Conservation (phyloP, 1,284 basidiomycete species). For the Tetrapyrgos nigripes region DNA sequence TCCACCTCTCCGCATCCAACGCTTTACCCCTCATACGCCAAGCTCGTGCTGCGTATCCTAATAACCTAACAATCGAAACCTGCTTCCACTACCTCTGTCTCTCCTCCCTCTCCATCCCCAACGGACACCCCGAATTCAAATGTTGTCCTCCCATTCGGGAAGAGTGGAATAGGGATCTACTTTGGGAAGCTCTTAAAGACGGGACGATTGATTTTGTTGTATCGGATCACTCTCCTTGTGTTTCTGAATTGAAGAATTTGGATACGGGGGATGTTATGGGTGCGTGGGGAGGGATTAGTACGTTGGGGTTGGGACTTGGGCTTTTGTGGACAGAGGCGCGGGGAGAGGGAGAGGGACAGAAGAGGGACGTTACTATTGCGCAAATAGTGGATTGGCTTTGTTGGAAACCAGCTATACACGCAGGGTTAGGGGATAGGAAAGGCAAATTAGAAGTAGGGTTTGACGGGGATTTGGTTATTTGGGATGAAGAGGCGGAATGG, state of each 20-base stretch:
- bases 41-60: conserved; percentile 61
- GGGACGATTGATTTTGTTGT: conserved; percentile 91
- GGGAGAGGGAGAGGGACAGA: conserved; percentile 51
- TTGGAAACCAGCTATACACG: conserved; percentile 76
- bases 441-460: conserved; percentile 75
- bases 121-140: conserved; percentile 84
- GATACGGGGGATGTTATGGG: conserved; percentile 82
- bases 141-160: conserved; percentile 94
- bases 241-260: conserved; percentile 81
- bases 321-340: conserved; percentile 90
- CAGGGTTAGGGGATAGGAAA: conserved; percentile 72
- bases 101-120: conserved; percentile 67
- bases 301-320: conserved; percentile 86
- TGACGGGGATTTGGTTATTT: conserved; percentile 88
- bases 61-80: conserved; percentile 88
- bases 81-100: conserved; percentile 94
- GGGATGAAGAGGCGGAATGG: conserved; percentile 75
- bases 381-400: conserved; percentile 81
- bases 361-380: conserved; percentile 62
- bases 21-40: conserved; percentile 79
- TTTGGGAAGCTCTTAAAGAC: conserved; percentile 83
- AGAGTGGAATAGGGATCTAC: conserved; percentile 67
- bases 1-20: conserved; percentile 87
- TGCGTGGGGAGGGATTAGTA: conserved; percentile 94
- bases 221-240: conserved; percentile 93